These are phyloP conservation scores for Boletus semigastroideus DNA, from an alignment of 1,284 basidiomycete genomes.

Conservation along the genomic window DNA sequence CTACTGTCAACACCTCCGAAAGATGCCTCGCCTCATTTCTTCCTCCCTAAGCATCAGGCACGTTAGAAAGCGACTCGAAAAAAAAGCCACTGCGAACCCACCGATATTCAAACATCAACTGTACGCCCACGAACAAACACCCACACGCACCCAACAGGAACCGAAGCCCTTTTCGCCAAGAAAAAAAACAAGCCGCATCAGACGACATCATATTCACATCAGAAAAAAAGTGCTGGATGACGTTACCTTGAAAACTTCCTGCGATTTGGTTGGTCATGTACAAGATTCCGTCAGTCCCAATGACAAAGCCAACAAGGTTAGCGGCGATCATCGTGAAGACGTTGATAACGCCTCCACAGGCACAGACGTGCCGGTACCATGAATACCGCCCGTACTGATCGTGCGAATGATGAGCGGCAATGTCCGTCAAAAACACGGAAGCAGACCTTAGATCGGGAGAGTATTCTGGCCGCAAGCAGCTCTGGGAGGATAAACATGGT, in stretches of 20 bases:
- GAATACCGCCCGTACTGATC: constrained; percentile 59
- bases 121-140: constrained; percentile 81
- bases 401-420: constrained; percentile 6
- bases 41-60: constrained; percentile 38
- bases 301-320: constrained; percentile 94
- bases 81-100: constrained; percentile 33
- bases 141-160: constrained; percentile 66
- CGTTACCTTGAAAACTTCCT: constrained; percentile 63
- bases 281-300: constrained; percentile 81
- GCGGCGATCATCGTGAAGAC: constrained; percentile 90
- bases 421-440: constrained; percentile 3
- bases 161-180: constrained; percentile 43
- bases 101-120: constrained; percentile 96
- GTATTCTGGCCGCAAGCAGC: constrained; percentile 56
- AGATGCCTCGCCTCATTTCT: constrained; percentile 56
- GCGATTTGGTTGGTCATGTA: constrained; percentile 71
- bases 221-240: neutral
- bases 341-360: constrained; percentile 83
- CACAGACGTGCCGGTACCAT: constrained; percentile 91
- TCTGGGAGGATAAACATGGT: constrained; percentile 92
- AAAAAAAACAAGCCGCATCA: neutral
- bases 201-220: neutral
- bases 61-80: constrained; percentile 6
- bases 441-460: constrained; percentile 68
- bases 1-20: constrained; percentile 51